Evolutionary conservation across 768 basidiomycete genomes (phyloP).

Genomic region (Ephemerocybe angulata): DNA sequence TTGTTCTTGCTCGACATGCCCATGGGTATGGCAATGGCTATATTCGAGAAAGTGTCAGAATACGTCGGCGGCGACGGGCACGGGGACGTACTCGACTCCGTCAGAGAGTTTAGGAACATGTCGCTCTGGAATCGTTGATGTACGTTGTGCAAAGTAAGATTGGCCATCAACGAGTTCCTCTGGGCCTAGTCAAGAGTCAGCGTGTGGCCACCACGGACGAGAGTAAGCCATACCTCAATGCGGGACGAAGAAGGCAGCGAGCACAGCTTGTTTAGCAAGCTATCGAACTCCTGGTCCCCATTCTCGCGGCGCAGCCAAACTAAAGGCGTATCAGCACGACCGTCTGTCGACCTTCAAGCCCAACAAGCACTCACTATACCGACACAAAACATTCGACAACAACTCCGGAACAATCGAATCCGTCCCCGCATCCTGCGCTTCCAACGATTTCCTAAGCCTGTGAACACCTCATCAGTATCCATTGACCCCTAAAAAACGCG

Average conservation of each 20-base stretch:
- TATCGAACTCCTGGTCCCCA: conserved; percentile 46
- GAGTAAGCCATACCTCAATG: conserved; percentile 43
- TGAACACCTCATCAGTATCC: conserved; percentile 1
- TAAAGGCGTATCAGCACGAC: conserved; percentile 20
- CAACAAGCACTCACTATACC: conserved; percentile 52
- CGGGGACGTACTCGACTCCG: conserved; percentile 78
- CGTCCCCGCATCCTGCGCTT: conserved; percentile 18
- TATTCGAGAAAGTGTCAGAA: background rate
- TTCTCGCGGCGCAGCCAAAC: conserved; percentile 69
- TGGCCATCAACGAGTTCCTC: conserved; percentile 70
- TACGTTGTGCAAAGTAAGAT: conserved; percentile 72
- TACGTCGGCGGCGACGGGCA: background rate
- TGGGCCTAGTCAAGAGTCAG: conserved; percentile 53
- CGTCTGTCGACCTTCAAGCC: background rate
- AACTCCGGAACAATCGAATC: conserved; percentile 60
- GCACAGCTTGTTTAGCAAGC: conserved; percentile 55
- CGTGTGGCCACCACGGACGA: background rate
- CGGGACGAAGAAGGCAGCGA: conserved; percentile 53
- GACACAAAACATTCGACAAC: conserved; percentile 57
- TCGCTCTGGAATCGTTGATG: conserved; percentile 78
- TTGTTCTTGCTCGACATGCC: conserved; percentile 54
- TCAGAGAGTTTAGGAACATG: conserved; percentile 85
- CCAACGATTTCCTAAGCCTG: conserved; percentile 37
- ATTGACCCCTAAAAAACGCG: background rate
- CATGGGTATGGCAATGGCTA: conserved; percentile 84